These are phyloP conservation scores for Alternaria sp. DNA, from an alignment of 2,329 filamentous ascomycete genomes.

Conservation along the genomic window DNA sequence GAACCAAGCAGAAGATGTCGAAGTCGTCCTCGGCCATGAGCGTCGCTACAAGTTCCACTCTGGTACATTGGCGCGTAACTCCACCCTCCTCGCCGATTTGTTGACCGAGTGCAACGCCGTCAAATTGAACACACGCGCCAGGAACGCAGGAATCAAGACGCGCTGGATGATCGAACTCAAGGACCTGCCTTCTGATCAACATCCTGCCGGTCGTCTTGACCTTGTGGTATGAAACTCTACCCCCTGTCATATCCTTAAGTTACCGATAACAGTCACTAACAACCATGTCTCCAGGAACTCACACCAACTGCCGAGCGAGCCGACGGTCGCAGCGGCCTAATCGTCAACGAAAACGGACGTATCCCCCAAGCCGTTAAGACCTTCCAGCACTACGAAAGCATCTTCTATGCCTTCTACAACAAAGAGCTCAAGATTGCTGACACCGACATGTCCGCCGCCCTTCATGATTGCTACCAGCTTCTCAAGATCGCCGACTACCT, in stretches of 20 bases:
- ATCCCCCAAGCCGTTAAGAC: slow-evolving; percentile 30
- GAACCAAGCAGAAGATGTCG: slow-evolving; percentile 45
- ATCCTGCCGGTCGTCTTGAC: slow-evolving; percentile 30
- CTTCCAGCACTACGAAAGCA: slow-evolving; percentile 49
- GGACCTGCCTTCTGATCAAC: slow-evolving; percentile 21
- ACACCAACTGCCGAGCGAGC: slow-evolving; percentile 39
- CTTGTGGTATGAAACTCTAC: slow-evolving; percentile 33
- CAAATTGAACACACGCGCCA: slow-evolving; percentile 32
- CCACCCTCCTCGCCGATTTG: slow-evolving; percentile 36
- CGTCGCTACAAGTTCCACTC: slow-evolving; percentile 44
- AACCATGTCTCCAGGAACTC: slow-evolving; percentile 35
- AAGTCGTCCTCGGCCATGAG: slow-evolving; percentile 38
- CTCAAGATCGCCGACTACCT: slow-evolving; percentile 57
- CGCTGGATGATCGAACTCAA: slow-evolving; percentile 45
- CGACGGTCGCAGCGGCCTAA: slow-evolving; percentile 20
- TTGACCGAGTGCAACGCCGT: slow-evolving; percentile 40
- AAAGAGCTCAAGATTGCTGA: slow-evolving; percentile 50
- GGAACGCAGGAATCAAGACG: slow-evolving; percentile 29
- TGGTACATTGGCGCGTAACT: slow-evolving; percentile 41
- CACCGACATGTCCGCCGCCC: slow-evolving; percentile 45
- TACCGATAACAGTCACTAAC: neutral
- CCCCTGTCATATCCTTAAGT: neutral
- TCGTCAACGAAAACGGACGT: slow-evolving; percentile 47
- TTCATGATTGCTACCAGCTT: slow-evolving; percentile 51
- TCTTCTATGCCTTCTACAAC: slow-evolving; percentile 57